phyloP scores from a whole-genome alignment of 2,329 filamentous ascomycete genomes.

The Epichloe coenophiala region DNA sequence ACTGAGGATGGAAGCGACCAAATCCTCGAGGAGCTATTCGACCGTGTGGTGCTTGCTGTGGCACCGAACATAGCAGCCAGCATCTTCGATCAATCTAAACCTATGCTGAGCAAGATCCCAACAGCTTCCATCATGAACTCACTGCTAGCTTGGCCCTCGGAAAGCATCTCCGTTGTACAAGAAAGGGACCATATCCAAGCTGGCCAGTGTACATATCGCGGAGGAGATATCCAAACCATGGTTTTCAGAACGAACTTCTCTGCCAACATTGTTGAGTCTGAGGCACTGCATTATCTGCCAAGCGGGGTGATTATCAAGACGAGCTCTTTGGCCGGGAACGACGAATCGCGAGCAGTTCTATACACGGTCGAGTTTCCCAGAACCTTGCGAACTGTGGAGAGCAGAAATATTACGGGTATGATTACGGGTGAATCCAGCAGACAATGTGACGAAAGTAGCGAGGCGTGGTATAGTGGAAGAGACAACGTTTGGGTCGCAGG shows the following conservation, averaged over 20 bases:
- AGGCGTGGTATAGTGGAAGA: constrained; percentile 38
- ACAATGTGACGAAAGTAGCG: background rate
- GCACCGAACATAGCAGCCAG: constrained; percentile 36
- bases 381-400: constrained; percentile 35
- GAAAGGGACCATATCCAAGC: constrained; percentile 2
- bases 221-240: constrained; percentile 19
- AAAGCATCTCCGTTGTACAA: constrained; percentile 3
- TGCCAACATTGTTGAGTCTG: constrained; percentile 23
- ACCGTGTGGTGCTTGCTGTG: constrained; percentile 39
- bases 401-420: constrained; percentile 31
- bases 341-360: constrained; percentile 26
- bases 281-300: constrained; percentile 37
- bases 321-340: constrained; percentile 26
- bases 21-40: constrained; percentile 26
- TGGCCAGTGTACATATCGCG: constrained; percentile 15
- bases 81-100: constrained; percentile 30
- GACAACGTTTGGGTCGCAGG: constrained; percentile 41
- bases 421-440: constrained; percentile 14
- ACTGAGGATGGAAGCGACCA: constrained; percentile 5
- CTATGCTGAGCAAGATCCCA: constrained; percentile 29
- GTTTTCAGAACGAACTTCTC: constrained; percentile 22
- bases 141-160: constrained; percentile 17
- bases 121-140: constrained; percentile 34
- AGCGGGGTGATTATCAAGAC: constrained; percentile 40
- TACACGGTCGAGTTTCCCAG: constrained; percentile 35